Evolutionary conservation across 2,329 filamentous ascomycete species (phyloP).

Genomic region (Sphaerulina musiva): DNA sequence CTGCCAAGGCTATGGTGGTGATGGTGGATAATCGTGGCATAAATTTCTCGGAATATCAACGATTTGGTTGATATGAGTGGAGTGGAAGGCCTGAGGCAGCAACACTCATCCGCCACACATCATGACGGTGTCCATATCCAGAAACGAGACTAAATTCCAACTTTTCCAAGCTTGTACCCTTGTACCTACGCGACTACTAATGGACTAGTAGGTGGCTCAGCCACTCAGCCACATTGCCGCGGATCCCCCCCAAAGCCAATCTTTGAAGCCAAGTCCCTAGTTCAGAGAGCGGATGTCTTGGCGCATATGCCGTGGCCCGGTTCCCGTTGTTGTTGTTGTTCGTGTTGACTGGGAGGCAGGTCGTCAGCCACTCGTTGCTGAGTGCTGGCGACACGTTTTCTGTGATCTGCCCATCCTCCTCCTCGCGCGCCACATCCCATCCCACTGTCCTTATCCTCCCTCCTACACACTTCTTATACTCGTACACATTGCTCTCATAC

Average conservation of each 20-base stretch:
- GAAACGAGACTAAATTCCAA: no score
- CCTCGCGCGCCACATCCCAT: background rate
- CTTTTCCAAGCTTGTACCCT: no score
- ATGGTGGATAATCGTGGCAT: slow-evolving; percentile 11
- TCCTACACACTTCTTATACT: no score
- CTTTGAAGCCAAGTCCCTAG: background rate
- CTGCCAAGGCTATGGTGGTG: background rate
- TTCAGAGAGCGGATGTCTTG: background rate
- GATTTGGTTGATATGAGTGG: background rate
- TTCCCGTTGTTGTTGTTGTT: background rate
- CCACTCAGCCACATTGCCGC: no score
- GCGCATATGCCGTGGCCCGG: background rate
- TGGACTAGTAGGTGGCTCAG: no score
- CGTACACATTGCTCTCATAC: no score
- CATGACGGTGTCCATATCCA: no score
- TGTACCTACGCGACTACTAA: no score
- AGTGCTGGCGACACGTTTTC: no score
- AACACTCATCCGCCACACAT: no score
- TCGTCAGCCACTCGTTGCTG: background rate
- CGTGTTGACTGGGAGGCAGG: no score
- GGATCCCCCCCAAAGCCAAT: background rate
- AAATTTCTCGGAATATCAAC: slow-evolving; percentile 11
- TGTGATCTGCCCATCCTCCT: background rate
- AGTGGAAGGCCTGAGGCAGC: no score
- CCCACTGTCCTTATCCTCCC: background rate